phyloP scores from a whole-genome alignment of 768 basidiomycete species.

The Amanita thiersii region DNA sequence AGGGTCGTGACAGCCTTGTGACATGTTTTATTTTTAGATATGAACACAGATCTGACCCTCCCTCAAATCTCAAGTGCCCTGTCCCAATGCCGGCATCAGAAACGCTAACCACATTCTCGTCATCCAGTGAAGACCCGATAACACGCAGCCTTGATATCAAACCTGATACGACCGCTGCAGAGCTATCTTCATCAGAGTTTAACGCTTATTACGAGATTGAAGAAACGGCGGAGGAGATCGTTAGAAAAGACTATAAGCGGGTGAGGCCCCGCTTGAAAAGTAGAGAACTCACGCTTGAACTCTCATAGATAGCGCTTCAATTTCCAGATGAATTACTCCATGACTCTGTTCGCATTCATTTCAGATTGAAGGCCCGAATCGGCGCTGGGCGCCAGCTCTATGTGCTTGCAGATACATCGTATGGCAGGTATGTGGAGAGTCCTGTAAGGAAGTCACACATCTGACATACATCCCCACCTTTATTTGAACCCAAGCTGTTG shows the following conservation, averaged over 20 bases:
- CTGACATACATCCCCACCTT: background rate
- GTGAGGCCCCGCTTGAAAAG: conserved; percentile 30
- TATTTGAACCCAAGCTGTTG: conserved; percentile 60
- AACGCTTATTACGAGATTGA: conserved; percentile 71
- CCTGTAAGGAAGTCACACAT: background rate
- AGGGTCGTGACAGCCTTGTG: too few relatives aligned
- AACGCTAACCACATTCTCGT: conserved; percentile 31
- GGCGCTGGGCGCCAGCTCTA: conserved; percentile 55
- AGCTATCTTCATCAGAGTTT: conserved; percentile 31
- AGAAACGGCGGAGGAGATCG: conserved; percentile 53
- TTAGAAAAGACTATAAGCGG: conserved; percentile 57
- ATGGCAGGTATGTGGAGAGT: conserved; percentile 77
- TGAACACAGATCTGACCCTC: too few relatives aligned
- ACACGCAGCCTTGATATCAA: conserved; percentile 42
- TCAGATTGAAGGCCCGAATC: conserved; percentile 46
- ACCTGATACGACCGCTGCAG: conserved; percentile 25
- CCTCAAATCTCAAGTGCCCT: too few relatives aligned
- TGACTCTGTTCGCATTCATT: conserved; percentile 80
- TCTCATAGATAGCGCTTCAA: conserved; percentile 72
- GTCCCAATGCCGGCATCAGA: conserved; percentile 1
- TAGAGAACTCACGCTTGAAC: background rate
- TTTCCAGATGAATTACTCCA: conserved; percentile 92
- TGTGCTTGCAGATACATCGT: conserved; percentile 95
- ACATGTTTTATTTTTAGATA: too few relatives aligned
- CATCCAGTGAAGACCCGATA: conserved; percentile 60